Evolutionary conservation across 2,329 filamentous ascomycete genomes (phyloP).

Genomic region (Pyrenophora tritici-repentis): DNA sequence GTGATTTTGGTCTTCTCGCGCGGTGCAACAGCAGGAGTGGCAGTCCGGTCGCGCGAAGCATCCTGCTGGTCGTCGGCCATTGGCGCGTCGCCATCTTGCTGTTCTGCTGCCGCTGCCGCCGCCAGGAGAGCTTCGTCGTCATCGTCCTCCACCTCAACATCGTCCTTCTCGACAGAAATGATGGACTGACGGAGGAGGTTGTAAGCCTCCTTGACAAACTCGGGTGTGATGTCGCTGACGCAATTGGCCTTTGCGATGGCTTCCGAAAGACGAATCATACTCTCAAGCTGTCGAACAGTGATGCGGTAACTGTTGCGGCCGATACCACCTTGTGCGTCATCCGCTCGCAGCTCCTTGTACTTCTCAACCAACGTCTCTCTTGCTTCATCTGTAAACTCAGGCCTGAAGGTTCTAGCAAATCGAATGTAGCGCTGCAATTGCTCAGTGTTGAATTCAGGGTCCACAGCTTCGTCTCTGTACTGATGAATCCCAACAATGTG

Average conservation of each 20-base stretch:
- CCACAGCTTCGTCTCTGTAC: slow-evolving; percentile 85
- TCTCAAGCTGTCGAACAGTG: slow-evolving; percentile 93
- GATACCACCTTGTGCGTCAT: slow-evolving; percentile 91
- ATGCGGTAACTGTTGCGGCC: slow-evolving; percentile 97
- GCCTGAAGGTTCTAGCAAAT: slow-evolving; percentile 92
- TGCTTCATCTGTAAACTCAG: slow-evolving; percentile 87
- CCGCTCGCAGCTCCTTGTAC: slow-evolving; percentile 92
- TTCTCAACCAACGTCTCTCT: slow-evolving; percentile 83
- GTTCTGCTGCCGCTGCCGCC: slow-evolving; percentile 56
- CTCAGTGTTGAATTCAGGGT: slow-evolving; percentile 94
- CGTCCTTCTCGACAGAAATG: slow-evolving; percentile 96
- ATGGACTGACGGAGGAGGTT: slow-evolving; percentile 92
- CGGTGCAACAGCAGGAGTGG: slow-evolving; percentile 43
- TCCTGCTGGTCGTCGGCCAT: slow-evolving; percentile 43
- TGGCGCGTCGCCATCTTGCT: slow-evolving; percentile 49
- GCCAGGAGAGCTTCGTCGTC: slow-evolving; percentile 66
- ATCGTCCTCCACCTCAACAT: slow-evolving; percentile 88
- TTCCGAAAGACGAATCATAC: slow-evolving; percentile 91
- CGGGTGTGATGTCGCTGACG: slow-evolving; percentile 81
- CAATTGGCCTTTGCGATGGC: slow-evolving; percentile 99
- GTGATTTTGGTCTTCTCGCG: slow-evolving; percentile 83
- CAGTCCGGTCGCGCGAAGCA: slow-evolving; percentile 42
- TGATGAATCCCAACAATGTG: slow-evolving; percentile 96
- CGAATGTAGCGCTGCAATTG: slow-evolving; percentile 96
- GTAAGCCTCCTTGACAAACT: slow-evolving; percentile 90